Percentiles rank a stretch among this genome's conserved stretches.
These are phyloP conservation scores for Nannizziopsis arthrosporioides DNA, from an alignment of 2,329 filamentous ascomycete genomes.

Conservation along the genomic window DNA sequence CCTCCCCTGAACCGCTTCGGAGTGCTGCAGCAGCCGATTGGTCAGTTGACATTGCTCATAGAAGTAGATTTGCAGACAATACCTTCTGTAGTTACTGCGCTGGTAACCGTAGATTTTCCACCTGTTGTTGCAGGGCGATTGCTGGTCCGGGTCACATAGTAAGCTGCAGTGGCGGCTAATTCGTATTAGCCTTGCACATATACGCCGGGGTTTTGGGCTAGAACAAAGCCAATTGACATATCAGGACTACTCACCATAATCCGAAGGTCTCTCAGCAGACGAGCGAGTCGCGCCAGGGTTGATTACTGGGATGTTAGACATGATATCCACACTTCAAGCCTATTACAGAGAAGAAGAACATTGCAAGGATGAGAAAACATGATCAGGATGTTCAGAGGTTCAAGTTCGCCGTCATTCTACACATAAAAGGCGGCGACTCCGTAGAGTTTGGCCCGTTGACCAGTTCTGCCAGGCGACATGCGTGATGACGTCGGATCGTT, in stretches of 20 bases:
- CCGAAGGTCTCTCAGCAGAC: neutral
- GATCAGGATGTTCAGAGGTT: neutral
- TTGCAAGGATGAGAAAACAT: constrained; percentile 1
- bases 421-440: constrained; percentile 4
- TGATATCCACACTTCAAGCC: neutral
- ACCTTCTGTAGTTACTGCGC: constrained; percentile 4
- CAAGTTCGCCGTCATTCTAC: neutral
- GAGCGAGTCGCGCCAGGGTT: neutral
- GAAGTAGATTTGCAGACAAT: neutral
- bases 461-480: no score
- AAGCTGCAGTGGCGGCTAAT: constrained; percentile 4
- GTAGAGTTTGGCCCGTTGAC: constrained; percentile 3
- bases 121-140: neutral
- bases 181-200: neutral
- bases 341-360: neutral
- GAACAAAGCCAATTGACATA: neutral
- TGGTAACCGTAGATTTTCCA: neutral
- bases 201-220: neutral
- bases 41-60: no score
- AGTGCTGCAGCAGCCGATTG: no score
- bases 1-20: no score
- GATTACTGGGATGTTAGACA: constrained; percentile 1
- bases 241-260: neutral
- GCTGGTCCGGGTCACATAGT: constrained; percentile 9
- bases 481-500: no score